A percentile compares a stretch with the other conserved stretches of the same genome.
These are phyloP conservation scores for Triangularia verruculosa DNA, from an alignment of 2,329 filamentous ascomycete genomes.

Conservation along the genomic window DNA sequence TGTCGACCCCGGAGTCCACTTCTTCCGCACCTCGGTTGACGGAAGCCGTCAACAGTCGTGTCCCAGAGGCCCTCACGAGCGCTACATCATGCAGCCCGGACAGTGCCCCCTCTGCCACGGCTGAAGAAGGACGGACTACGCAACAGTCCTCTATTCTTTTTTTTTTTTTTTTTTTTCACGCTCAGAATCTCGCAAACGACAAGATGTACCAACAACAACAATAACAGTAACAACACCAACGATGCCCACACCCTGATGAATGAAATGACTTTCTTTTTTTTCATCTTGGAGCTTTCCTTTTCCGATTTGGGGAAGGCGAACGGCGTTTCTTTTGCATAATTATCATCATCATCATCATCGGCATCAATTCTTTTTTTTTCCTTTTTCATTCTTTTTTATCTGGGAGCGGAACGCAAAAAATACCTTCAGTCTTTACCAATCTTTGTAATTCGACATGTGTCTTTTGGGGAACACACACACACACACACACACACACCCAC, in stretches of 20 bases:
- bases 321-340: neutral
- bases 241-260: neutral
- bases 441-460: neutral
- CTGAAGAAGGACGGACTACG: conserved; percentile 32
- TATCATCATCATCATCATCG: neutral
- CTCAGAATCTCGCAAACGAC: neutral
- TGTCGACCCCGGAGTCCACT: conserved; percentile 65
- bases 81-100: conserved; percentile 58
- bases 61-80: conserved; percentile 64
- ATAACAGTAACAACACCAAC: neutral
- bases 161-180: neutral
- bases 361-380: neutral
- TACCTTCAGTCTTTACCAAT: neutral
- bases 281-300: neutral
- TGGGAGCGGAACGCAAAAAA: neutral
- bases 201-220: neutral
- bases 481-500: too few species aligned
- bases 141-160: too few species aligned
- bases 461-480: too few species aligned
- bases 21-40: conserved; percentile 67
- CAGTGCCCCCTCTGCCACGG: conserved; percentile 42
- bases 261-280: neutral
- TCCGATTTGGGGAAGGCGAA: neutral
- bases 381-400: neutral
- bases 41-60: conserved; percentile 60